Evolutionary conservation across 805 yeast genomes (phyloP), one percentile per base, ranked within the genome.

Genomic region (Blastobotrys muscicola): DNA sequence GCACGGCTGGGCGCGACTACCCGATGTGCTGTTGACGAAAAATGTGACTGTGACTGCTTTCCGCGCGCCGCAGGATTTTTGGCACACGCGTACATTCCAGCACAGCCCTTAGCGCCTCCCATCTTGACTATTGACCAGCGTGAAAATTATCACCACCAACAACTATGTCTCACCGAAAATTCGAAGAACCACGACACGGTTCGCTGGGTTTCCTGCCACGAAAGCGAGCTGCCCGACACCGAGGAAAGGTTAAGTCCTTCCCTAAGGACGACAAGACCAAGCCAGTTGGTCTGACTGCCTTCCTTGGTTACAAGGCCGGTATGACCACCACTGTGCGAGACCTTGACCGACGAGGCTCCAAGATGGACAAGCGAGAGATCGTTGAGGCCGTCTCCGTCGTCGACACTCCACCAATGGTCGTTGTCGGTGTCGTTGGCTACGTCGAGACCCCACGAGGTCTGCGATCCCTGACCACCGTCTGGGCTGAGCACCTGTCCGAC

Each of bases 111-210:
- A 20, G 26, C 26, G 26, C 26, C 26, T 20, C 26, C 26, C 26
- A 20, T 20, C 4, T 20, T 20, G 26, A 6, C 26, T 20, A 20
- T 20, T 20, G 6, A 20, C 26, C 26, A 20, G 6, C 26, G 26
- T 20, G 26, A 20, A 20, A 20, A 20, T 20, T 20, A 9, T 32
- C 33, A 34, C 9, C n/a, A 16, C 12, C 33, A 33, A 43, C 43
- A 43, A 45, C 12, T 34, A 92, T 92, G 99, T 92, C 98, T 72
- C 99, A 92, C 92, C 86, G 99, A 84, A 92, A 92, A 83, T 92
- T 69, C 92, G 97, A 92, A 85, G 94, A 92, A 65, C 99, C 99
- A 80, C 87, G 99, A 80, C 97, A 92, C 89, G 99, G 99, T 75
- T 90, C 95, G 73, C 79, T 92, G 72, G 98, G 97, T 69, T 92